A percentile compares a stretch with the other conserved stretches of the same genome.
phyloP scores from a whole-genome alignment of 225 moss, liverwort and hornwort genomes.

The Takakia lepidozioides region DNA sequence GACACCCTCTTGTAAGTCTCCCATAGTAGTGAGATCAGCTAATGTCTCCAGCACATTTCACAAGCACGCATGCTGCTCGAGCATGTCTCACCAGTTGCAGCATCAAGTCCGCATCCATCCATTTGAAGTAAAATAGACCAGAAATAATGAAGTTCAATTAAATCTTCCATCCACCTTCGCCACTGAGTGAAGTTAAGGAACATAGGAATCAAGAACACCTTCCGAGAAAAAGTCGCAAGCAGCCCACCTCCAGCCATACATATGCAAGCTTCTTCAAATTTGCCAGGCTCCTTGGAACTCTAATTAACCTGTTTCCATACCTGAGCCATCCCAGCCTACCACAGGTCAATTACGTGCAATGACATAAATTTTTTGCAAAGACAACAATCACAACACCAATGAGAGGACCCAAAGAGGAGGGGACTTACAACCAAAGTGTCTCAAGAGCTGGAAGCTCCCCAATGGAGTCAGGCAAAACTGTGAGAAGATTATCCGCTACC shows the following conservation, averaged over 20 bases:
- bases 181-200: not conserved
- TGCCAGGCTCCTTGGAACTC: slow-evolving; percentile 47
- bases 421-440: slow-evolving; percentile 71
- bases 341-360: not conserved
- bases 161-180: too few relatives aligned
- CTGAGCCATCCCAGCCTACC: slow-evolving; percentile 14
- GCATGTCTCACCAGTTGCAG: too few relatives aligned
- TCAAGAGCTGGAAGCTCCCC: slow-evolving; percentile 55
- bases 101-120: too few relatives aligned
- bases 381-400: not conserved
- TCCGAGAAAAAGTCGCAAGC: slow-evolving; percentile 1
- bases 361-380: too few relatives aligned
- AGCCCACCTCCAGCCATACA: slow-evolving; percentile 70
- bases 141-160: too few relatives aligned
- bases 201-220: not conserved
- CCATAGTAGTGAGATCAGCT: too few relatives aligned
- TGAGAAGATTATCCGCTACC: slow-evolving; percentile 68
- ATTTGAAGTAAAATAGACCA: too few relatives aligned
- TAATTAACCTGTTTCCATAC: slow-evolving; percentile 67
- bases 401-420: not conserved
- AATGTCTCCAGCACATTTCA: too few relatives aligned
- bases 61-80: too few relatives aligned
- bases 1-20: too few relatives aligned
- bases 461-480: slow-evolving; percentile 46
- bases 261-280: slow-evolving; percentile 47